A percentile compares a stretch with the other conserved stretches of the same genome.
Conservation (phyloP, 352 stramenopile species). For the Globisporangium parvum region DNA sequence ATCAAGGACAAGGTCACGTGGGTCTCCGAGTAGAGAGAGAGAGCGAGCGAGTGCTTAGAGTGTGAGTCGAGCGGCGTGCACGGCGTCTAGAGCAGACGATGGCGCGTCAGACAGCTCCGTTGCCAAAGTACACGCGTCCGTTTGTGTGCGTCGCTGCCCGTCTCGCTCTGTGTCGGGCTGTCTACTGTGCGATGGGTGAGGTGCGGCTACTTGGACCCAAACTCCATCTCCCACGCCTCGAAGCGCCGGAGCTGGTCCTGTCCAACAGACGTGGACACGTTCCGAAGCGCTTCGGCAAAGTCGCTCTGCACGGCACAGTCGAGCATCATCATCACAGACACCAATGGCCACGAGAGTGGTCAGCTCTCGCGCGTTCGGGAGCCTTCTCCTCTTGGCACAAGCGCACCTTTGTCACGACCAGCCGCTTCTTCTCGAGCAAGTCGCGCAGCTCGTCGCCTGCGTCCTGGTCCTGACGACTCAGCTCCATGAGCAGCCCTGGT, state of each 20-base stretch:
- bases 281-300: conserved; percentile 31
- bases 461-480: conserved; percentile 43
- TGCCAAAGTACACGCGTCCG: neutral
- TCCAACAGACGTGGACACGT: conserved; percentile 48
- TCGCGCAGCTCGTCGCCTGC: conserved; percentile 26
- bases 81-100: neutral
- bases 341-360: too few species aligned
- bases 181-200: neutral
- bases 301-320: conserved; percentile 6
- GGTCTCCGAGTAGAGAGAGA: conserved; percentile 19
- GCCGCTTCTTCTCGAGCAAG: conserved; percentile 39
- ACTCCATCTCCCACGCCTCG: conserved; percentile 39
- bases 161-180: neutral
- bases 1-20: conserved; percentile 77
- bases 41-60: too few species aligned
- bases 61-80: neutral
- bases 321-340: neutral
- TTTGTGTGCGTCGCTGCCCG: neutral
- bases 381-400: neutral
- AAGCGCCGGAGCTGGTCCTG: conserved; percentile 41
- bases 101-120: neutral
- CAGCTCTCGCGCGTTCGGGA: neutral
- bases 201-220: conserved; percentile 26
- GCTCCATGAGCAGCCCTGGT: conserved; percentile 22
- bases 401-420: conserved; percentile 58